phyloP scores from a whole-genome alignment of 2,329 filamentous ascomycete species.

The Westerdykella aurantiaca region DNA sequence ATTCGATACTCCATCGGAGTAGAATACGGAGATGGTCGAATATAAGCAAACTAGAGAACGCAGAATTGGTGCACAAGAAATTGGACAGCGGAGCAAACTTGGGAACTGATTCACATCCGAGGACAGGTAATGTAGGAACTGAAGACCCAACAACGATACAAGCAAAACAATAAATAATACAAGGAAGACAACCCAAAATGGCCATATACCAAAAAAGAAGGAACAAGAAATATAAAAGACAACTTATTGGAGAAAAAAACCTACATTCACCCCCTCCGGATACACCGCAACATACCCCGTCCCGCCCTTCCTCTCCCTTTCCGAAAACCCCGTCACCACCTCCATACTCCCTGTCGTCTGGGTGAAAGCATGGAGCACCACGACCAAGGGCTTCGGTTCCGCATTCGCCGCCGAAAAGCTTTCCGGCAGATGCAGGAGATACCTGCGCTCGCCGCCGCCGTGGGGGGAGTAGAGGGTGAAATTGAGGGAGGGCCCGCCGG shows the following conservation, averaged over 20 bases:
- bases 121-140: too few relatives aligned
- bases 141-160: too few relatives aligned
- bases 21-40: too few relatives aligned
- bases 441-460: conserved; percentile 13
- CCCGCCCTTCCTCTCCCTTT: not conserved
- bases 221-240: too few relatives aligned
- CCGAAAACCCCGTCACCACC: conserved; percentile 14
- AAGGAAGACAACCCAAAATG: too few relatives aligned
- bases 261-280: conserved; percentile 17
- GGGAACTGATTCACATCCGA: too few relatives aligned
- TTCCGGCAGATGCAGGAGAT: conserved; percentile 14
- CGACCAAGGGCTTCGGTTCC: conserved; percentile 11
- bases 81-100: too few relatives aligned
- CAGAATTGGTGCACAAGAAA: too few relatives aligned
- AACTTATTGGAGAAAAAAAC: not conserved
- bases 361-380: conserved; percentile 16
- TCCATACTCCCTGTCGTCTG: conserved; percentile 19
- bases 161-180: too few relatives aligned
- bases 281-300: conserved; percentile 16
- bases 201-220: too few relatives aligned
- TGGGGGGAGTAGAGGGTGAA: conserved; percentile 15
- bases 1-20: too few relatives aligned
- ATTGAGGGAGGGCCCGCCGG: conserved; percentile 15
- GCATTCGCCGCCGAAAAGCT: conserved; percentile 10
- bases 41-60: too few relatives aligned